Evolutionary conservation across 768 basidiomycete species (phyloP).

Genomic region (Suillus occidentalis): DNA sequence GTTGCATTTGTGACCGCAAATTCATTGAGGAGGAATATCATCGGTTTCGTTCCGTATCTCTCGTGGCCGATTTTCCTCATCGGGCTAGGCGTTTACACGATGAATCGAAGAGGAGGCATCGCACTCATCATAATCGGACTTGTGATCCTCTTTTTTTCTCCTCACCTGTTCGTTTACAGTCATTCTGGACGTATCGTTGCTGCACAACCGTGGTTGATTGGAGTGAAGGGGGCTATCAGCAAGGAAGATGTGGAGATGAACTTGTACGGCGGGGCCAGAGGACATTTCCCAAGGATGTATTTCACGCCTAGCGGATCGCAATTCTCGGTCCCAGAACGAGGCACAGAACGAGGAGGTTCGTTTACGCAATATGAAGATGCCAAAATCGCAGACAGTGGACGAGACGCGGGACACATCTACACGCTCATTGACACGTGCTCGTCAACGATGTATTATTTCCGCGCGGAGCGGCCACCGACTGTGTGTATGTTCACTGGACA

Average conservation of each 20-base stretch:
- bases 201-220: constrained; percentile 21
- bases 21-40: constrained; percentile 12
- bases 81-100: too few relatives aligned
- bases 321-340: constrained; percentile 9
- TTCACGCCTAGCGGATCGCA: constrained; percentile 19
- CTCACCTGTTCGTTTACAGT: constrained; percentile 13
- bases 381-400: constrained; percentile 6
- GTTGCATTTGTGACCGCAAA: constrained; percentile 11
- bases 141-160: constrained; percentile 7
- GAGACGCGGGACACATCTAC: constrained; percentile 7
- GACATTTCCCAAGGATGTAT: constrained; percentile 10
- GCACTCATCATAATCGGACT: constrained; percentile 1
- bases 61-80: constrained; percentile 11
- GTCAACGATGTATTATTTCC: constrained; percentile 19
- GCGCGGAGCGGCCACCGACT: constrained; percentile 17
- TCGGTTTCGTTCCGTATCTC: constrained; percentile 11
- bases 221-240: constrained; percentile 20
- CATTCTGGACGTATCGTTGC: constrained; percentile 17
- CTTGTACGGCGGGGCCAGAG: constrained; percentile 17
- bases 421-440: constrained; percentile 21
- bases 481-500: constrained; percentile 22
- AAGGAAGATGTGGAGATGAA: constrained; percentile 7
- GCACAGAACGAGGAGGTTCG: constrained; percentile 15
- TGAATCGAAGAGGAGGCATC: too few relatives aligned
- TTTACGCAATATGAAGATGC: neutral